phyloP scores from a whole-genome alignment of 345 rosid species.

The Acer yangbiense region DNA sequence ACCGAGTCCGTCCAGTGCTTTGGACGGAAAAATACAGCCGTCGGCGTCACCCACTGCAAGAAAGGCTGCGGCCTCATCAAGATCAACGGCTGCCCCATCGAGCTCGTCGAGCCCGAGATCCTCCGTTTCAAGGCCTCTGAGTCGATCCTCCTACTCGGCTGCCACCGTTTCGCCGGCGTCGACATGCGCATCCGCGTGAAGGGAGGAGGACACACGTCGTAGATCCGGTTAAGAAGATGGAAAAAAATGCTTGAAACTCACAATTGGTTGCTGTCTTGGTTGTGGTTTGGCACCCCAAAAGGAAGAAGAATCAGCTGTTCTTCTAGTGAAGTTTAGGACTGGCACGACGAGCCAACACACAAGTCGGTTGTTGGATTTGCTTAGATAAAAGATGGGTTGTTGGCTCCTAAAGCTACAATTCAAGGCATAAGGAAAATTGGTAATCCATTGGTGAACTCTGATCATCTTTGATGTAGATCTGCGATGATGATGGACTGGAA shows the following conservation, averaged over 20 bases:
- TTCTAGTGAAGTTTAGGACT: no score
- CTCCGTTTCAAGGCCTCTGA: constrained; percentile 77
- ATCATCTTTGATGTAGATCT: constrained; percentile 52
- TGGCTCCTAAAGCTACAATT: constrained; percentile 67
- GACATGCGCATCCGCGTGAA: constrained; percentile 74
- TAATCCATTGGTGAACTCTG: constrained; percentile 51
- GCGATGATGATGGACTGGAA: no score
- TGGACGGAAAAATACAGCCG: constrained; percentile 84
- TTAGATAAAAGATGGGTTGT: constrained; percentile 51
- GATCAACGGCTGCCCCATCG: constrained; percentile 82
- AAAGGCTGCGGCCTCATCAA: constrained; percentile 74
- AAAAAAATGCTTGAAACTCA: constrained; percentile 47
- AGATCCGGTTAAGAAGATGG: constrained; percentile 72
- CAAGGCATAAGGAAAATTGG: constrained; percentile 60
- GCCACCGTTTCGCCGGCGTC: constrained; percentile 61
- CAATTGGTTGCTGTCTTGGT: constrained; percentile 62
- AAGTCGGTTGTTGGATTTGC: no score
- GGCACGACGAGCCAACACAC: no score
- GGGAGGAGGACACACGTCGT: constrained; percentile 74
- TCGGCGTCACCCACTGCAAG: constrained; percentile 81
- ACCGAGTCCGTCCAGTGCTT: constrained; percentile 70
- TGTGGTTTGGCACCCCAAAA: constrained; percentile 68
- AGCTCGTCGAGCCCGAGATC: constrained; percentile 74
- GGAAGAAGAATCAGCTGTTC: constrained; percentile 73
- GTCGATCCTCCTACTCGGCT: constrained; percentile 75